Conservation (phyloP, 1,284 basidiomycete species). For the Earliella scabrosa region DNA sequence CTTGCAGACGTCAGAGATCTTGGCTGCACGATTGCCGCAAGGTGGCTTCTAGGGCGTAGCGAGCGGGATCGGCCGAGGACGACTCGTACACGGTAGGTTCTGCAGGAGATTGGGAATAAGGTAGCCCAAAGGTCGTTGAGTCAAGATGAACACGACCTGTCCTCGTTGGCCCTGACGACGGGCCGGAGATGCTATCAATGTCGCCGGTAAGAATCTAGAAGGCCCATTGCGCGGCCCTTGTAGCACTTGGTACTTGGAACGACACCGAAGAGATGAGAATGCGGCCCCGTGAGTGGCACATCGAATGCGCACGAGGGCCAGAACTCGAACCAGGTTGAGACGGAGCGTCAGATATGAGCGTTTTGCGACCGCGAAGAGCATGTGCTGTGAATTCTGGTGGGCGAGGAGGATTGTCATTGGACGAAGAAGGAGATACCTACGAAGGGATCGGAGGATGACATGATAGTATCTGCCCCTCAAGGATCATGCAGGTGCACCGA, state of each 20-base stretch:
- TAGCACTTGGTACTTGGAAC: not conserved
- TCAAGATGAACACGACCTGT: slow-evolving; percentile 1
- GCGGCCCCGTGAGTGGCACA: slow-evolving; percentile 13
- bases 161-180: not conserved
- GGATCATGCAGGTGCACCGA: slow-evolving; percentile 19
- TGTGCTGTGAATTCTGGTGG: slow-evolving; percentile 22
- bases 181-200: slow-evolving; percentile 1
- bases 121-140: too few relatives aligned
- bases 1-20: not conserved
- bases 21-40: not conserved
- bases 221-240: not conserved
- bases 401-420: slow-evolving; percentile 19
- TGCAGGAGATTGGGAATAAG: too few relatives aligned
- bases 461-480: slow-evolving; percentile 26
- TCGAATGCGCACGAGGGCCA: slow-evolving; percentile 20
- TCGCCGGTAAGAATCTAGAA: not conserved
- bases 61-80: not conserved
- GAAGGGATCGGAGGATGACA: slow-evolving; percentile 31
- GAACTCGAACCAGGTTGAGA: slow-evolving; percentile 11
- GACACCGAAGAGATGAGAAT: slow-evolving; percentile 8
- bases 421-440: slow-evolving; percentile 17
- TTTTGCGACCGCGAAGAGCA: slow-evolving; percentile 19
- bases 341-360: slow-evolving; percentile 20
- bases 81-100: too few relatives aligned
- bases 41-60: not conserved